Percentiles rank a stretch among this genome's conserved stretches.
phyloP scores from a whole-genome alignment of 371 early-diverging fungal species.

The Apophysomyces variabilis region DNA sequence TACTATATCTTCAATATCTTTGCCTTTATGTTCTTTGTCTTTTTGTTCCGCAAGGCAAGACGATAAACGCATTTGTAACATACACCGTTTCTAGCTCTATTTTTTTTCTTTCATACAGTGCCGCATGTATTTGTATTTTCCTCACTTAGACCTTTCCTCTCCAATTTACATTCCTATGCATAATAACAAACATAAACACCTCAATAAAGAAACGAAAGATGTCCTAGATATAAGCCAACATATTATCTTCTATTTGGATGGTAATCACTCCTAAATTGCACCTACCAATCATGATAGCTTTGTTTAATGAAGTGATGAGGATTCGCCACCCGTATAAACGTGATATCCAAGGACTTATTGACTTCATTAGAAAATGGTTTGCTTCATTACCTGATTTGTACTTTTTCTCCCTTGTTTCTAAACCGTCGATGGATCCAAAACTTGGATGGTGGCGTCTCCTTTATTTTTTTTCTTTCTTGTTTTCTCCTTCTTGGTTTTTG shows the following conservation, averaged over 20 bases:
- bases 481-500: not conserved
- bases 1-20: conserved; percentile 62
- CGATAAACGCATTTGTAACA: conserved; percentile 31
- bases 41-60: conserved; percentile 48
- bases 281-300: not conserved
- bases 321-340: not conserved
- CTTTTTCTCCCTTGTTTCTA: not conserved
- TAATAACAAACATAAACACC: conserved; percentile 8
- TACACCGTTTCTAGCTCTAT: not conserved
- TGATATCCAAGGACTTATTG: not conserved
- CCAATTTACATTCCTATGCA: not conserved
- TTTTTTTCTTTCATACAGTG: not conserved
- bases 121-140: conserved; percentile 1
- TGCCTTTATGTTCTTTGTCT: conserved; percentile 56
- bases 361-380: not conserved
- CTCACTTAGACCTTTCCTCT: not conserved
- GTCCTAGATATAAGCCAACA: not conserved
- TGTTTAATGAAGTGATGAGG: not conserved
- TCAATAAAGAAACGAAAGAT: too few relatives aligned
- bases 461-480: not conserved
- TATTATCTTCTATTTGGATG: not conserved
- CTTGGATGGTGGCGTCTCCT: not conserved
- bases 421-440: not conserved
- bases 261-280: not conserved
- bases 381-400: conserved; percentile 3